These are phyloP conservation scores for Saturnispora saitoi DNA, from an alignment of 805 yeast species.

Conservation along the genomic window DNA sequence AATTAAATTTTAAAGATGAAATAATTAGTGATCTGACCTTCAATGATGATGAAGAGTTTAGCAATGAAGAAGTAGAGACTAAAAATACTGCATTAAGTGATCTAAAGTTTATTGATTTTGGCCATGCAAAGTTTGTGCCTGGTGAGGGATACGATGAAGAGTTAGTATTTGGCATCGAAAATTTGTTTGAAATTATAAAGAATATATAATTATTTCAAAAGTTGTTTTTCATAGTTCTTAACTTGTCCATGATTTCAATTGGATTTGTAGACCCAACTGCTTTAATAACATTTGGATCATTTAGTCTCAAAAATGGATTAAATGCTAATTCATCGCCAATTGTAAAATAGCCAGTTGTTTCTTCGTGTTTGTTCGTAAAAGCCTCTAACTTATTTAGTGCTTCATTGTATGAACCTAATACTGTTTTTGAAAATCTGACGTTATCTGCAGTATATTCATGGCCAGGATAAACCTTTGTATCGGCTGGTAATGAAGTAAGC, in stretches of 20 bases:
- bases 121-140: constrained; percentile 63
- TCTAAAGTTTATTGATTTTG: constrained; percentile 77
- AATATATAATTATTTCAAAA: constrained; percentile 23
- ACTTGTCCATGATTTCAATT: constrained; percentile 55
- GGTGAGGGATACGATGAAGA: constrained; percentile 68
- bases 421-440: constrained; percentile 64
- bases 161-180: constrained; percentile 60
- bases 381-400: constrained; percentile 48
- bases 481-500: constrained; percentile 54
- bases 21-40: constrained; percentile 33
- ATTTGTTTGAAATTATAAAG: constrained; percentile 40
- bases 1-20: constrained; percentile 18
- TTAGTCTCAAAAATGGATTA: constrained; percentile 84
- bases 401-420: constrained; percentile 38
- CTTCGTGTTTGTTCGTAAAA: constrained; percentile 47
- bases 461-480: constrained; percentile 80
- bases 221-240: constrained; percentile 72
- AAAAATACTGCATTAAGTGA: constrained; percentile 42
- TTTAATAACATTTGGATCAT: constrained; percentile 51
- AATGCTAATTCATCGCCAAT: constrained; percentile 70
- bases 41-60: constrained; percentile 27
- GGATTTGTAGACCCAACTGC: constrained; percentile 46
- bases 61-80: constrained; percentile 17
- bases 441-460: constrained; percentile 91
- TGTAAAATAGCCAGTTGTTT: constrained; percentile 81